Evolutionary conservation across 192 early-diverging fungal species (phyloP), one percentile per base, ranked within the genome.

Genomic region (Coemansia nantahalensis): DNA sequence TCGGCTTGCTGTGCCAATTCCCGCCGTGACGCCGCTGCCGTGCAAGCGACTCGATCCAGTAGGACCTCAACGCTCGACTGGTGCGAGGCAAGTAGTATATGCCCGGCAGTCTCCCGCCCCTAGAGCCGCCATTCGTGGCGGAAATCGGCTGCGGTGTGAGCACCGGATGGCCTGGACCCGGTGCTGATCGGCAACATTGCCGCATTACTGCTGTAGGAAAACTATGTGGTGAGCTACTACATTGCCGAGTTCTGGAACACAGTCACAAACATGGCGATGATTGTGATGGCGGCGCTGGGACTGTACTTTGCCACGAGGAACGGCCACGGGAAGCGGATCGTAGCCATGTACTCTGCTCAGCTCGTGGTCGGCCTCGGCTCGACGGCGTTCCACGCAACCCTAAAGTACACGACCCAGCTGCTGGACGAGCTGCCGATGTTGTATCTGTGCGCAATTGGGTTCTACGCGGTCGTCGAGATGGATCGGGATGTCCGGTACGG

Each of bases 401-500:
- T 91, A 19, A 64, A 77, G 48, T 87, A 81, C 45, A 62, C 68
- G 46, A 80, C 80, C 56, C 87, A 90, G 51, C 68, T 90, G 45
- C 55, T 82, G 39, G 89, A 91, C 73, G 89, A 91, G 71, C 58
- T 91, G 39, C 89, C 89, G 26, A 91, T 83, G 80, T 62, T 80
- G 39, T 82, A 83, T 48, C 58, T 62, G 31, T 66, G 70, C 36
- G 66, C 66, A 12, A 39, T 82, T 13, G 46, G 63, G 21, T 30
- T 77, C 7, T 80, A 79, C 50, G 39, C 55, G 10, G 26, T 67
- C 31, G 58, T 81, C 23, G 76, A 82, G 49, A 61, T 58, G 35
- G 46, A 74, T 51, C 50, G 37, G 17, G 35, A 58, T 8, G 41
- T 51, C 19, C 54, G 46, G 36, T 61, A 54, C n/a, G 78, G 75